These are phyloP conservation scores for Erigeron canadensis DNA, from an alignment of 129 eudicot genomes.

Conservation along the genomic window DNA sequence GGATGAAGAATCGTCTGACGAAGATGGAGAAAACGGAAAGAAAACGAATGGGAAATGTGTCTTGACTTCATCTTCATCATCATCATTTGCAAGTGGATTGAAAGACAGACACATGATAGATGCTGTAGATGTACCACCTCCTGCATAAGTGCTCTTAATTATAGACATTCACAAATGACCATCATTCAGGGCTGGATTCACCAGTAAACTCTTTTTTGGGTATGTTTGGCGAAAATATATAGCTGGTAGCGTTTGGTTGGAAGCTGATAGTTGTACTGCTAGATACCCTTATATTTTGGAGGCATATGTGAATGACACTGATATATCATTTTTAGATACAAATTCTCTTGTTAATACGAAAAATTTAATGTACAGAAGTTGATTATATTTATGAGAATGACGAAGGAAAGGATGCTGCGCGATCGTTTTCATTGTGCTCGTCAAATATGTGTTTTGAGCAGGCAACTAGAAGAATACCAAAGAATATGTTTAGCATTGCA, in stretches of 20 bases:
- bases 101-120: constrained; percentile 43
- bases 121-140: constrained; percentile 13
- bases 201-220: neutral
- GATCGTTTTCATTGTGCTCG: neutral
- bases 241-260: too few relatives aligned
- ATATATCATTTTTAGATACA: too few relatives aligned
- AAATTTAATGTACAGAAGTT: too few relatives aligned
- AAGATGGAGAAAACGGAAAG: constrained; percentile 27
- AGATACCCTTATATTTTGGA: too few relatives aligned
- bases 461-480: neutral
- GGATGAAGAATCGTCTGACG: constrained; percentile 60
- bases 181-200: neutral
- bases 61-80: constrained; percentile 31
- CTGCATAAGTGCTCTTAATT: neutral
- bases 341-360: too few relatives aligned
- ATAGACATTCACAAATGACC: neutral
- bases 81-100: constrained; percentile 41
- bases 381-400: too few relatives aligned
- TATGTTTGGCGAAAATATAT: too few relatives aligned
- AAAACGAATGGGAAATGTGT: constrained; percentile 25
- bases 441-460: neutral
- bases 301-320: too few relatives aligned
- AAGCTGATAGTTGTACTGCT: too few relatives aligned
- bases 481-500: too few relatives aligned
- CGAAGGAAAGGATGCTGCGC: too few relatives aligned